These are phyloP conservation scores for Acephala macrosclerotiorum DNA, from an alignment of 2,329 filamentous ascomycete species.

Conservation along the genomic window DNA sequence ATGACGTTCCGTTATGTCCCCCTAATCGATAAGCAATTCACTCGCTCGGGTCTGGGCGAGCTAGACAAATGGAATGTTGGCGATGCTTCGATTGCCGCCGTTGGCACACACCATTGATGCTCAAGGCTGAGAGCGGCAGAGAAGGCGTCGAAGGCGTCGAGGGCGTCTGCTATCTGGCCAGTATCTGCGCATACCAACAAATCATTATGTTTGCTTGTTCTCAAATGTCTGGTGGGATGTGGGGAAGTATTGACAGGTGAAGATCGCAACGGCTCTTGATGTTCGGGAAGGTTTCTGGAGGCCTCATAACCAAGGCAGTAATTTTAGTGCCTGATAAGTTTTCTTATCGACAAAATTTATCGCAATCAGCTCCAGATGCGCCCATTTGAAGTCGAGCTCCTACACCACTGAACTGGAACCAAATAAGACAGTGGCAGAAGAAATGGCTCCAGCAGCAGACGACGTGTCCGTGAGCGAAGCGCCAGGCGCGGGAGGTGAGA, in stretches of 20 bases:
- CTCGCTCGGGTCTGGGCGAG: constrained; percentile 17
- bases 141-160: constrained; percentile 3
- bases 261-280: not conserved
- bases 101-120: constrained; percentile 11
- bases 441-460: constrained; percentile 22
- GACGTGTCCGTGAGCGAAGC: constrained; percentile 41
- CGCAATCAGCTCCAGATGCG: not conserved
- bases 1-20: constrained; percentile 28
- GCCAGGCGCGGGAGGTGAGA: constrained; percentile 18
- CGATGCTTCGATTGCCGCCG: constrained; percentile 23
- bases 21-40: constrained; percentile 36
- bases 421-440: constrained; percentile 32
- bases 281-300: not conserved
- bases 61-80: constrained; percentile 17
- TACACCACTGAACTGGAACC: constrained; percentile 32
- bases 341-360: constrained; percentile 22
- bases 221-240: not conserved
- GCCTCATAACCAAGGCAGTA: not conserved
- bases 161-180: constrained; percentile 8
- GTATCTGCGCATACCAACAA: constrained; percentile 14
- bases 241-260: not conserved
- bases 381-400: not conserved
- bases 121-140: constrained; percentile 21
- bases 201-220: constrained; percentile 12
- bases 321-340: constrained; percentile 5